Evolutionary conservation across 345 rosid species (phyloP), one percentile per base, ranked within the genome.

Genomic region (Eucalyptus leucophloia): DNA sequence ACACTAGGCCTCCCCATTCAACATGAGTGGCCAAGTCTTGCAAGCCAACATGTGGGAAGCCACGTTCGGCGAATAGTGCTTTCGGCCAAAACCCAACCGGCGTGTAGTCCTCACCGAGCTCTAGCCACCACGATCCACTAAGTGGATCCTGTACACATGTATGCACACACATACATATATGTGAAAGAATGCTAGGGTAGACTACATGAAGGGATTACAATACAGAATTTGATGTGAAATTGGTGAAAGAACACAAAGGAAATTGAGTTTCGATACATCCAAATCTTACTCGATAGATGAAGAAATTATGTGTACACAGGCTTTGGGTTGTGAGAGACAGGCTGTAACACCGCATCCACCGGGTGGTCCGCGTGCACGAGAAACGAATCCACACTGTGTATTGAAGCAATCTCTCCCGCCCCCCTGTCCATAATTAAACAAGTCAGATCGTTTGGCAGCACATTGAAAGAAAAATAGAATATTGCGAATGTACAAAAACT

Each of bases 1-100:
- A 65, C 32, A 28, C 88, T 56, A 83, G 91, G 32, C 91, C 92
- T 18, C 92, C 91, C 91, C 92, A 91, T 5, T 91, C 92, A 7
- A 86, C 51, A 16, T 51, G 44, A 13, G 44, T 26, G 7, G 90
- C 90, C 28, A 32, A 18, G 49, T 88, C 88, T 72, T 0, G 28
- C 28, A 77, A 77, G 28, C 47, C 47, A 53, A 18, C 56, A 51
- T 0, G 21, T 51, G 56, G 56, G 24, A 18, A 18, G 23, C 88
- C 81, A 6, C 88, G 9, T 53, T 53, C 12, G 4, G 72, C 67
- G 86, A 89, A 91, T 56, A 91, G 42, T 6, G 12, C 19, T 50
- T 37, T 56, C 26, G 91, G 89, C 92, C 92, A 91, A 44, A 56
- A 89, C 60, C 89, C 91, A 17, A 86, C 28, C 34, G 7, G 10